Evolutionary conservation across 1,284 basidiomycete genomes (phyloP), one percentile per base, ranked within the genome.

Genomic region (Flammula alnicola): DNA sequence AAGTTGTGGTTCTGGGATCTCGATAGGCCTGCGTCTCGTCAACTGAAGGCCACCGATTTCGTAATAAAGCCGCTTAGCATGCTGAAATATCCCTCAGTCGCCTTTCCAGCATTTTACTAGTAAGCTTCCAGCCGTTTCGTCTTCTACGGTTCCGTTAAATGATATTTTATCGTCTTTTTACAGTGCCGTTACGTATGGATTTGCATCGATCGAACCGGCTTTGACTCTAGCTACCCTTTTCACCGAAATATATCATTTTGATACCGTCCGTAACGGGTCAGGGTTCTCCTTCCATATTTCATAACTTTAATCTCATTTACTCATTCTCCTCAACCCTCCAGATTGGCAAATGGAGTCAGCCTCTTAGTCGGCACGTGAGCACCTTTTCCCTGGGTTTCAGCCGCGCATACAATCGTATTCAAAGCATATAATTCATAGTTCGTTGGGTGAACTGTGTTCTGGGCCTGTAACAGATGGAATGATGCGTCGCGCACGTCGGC

Each of bases 171-270:
- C 20, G 16, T 20, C 39, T 32, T 20, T 10, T 14, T 30, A 10
- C 42, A 69, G 68, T 52, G 66, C 65, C 3, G 59, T 70, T 5
- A 63, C 61, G 1, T 71, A 70, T 48, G 67, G 68, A 3, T 68
- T 68, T 35, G 67, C 68, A 0, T 69, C 67, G 5, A 70, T 70
- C 10, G 67, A 69, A 48, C 69, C 69, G 16, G 69, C 68, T 10
- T 51, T 70, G 50, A 70, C 63, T 9, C 23, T 71, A 29, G 67
- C 69, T 5, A 62, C 66, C 4, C 50, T 68, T 1, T 69, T 70
- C 54, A 68, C 66, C 4, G 47, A 64, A 30, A 44, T 66, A 16
- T 69, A 67, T 51, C 61, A 66, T 11, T 67, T 69, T 39, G 61
- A 71, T 38, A 68, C 66, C 5, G 66, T 66, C 9, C 56, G 59